Base-by-base conservation (phyloP, 495 filamentous ascomycete species). In the Trichocladium uniseriatum region DNA sequence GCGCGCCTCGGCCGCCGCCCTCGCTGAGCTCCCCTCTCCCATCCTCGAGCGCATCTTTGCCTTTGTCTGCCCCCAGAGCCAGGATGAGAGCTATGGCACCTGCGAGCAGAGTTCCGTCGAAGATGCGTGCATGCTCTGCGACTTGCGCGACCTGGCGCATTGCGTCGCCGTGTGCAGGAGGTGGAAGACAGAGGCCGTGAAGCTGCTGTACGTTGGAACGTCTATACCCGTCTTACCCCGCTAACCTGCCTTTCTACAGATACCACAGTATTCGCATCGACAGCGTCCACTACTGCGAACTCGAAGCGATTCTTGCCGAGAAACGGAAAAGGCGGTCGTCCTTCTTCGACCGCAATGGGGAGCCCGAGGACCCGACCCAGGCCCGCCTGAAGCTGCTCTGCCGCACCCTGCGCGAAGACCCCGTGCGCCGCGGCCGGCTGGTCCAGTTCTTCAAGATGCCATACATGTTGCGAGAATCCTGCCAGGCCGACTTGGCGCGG, bases 381-480 rank as follows among this genome's bases (percentile, higher is more conserved):
- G 76, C 80, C 49, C 82, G 92, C 14, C 76, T 98, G 16, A 73
- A 78, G 48, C 71, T 95, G 40, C 76, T 98, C 37, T 86, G 81
- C 62, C 80, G 87, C 36, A 82, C 89, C 0, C 79, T 97, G 29
- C 78, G 90, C 49, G 83, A 90, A 28, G 80, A 84, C 24, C 74
- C 75, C 20, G 73, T 74, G 8, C 69, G 71, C 27, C 69, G 92
- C 14, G 88, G 79, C 0, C 62, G 69, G 5, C 70, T 76, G 21
- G 86, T 95, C 10, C 68, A 83, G 51, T 86, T 82, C 47, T 69
- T 98, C 45, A 91, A 95, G 69, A 83, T 86, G 57, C 87, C 92
- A n/a, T 97, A 95, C 64, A 95, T 95, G 92, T 83, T 88, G 38
- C 81, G 92, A 37, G 91, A 96, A 67, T 83, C 84, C 6, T 85